phyloP scores from a whole-genome alignment of 345 rosid genomes.

The Pistacia atlantica region DNA sequence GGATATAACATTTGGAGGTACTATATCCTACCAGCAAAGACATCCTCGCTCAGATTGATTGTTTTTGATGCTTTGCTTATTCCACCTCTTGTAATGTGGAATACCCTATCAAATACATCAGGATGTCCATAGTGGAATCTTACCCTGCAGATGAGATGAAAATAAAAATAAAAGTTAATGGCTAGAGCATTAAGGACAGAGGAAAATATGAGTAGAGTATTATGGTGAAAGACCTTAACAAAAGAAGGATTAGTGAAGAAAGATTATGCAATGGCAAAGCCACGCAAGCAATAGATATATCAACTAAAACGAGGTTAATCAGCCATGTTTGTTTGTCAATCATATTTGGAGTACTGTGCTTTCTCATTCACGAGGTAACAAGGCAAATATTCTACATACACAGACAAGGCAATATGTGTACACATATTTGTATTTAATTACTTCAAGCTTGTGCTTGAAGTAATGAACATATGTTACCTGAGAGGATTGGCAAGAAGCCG shows the following conservation, averaged over 20 bases:
- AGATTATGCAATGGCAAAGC: conserved; percentile 1
- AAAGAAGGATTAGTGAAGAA: conserved; percentile 2
- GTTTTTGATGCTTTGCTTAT: conserved; percentile 97
- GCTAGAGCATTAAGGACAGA: conserved; percentile 7
- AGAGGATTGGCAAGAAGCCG: conserved; percentile 94
- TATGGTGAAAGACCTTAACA: conserved; percentile 2
- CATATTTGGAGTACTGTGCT: not conserved
- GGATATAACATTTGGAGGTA: conserved; percentile 16
- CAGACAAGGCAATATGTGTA: not conserved
- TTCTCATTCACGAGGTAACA: not conserved
- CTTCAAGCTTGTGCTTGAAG: conserved; percentile 11
- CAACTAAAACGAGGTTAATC: not conserved
- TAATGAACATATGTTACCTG: conserved; percentile 45
- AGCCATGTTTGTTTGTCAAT: not conserved
- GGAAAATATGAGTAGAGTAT: not conserved
- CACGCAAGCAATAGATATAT: not conserved
- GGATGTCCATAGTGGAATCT: conserved; percentile 99
- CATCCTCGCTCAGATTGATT: conserved; percentile 90
- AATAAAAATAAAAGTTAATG: conserved; percentile 3
- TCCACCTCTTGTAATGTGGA: conserved; percentile 98
- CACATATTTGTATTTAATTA: not conserved
- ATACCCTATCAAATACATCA: conserved; percentile 88
- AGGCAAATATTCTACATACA: not conserved
- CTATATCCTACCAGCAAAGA: conserved; percentile 72
- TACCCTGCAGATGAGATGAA: conserved; percentile 53